A percentile compares a stretch with the other conserved stretches of the same genome.
These are phyloP conservation scores for Isoetes engelmannii DNA, from an alignment of 83 land plant species.

Conservation along the genomic window DNA sequence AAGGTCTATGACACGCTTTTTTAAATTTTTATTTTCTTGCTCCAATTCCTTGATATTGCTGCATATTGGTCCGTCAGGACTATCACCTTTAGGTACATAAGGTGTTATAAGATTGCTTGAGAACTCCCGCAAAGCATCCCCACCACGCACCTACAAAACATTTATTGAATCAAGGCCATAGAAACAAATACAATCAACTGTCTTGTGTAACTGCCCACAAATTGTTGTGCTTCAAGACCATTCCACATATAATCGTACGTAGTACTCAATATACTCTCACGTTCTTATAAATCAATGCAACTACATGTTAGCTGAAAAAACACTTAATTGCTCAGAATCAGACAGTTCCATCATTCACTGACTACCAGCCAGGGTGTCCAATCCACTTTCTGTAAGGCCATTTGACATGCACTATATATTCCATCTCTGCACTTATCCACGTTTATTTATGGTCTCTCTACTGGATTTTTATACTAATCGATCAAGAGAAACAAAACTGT, in stretches of 20 bases:
- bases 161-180: neutral
- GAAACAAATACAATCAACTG: neutral
- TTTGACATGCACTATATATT: too few relatives aligned
- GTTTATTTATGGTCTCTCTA: constrained; percentile 4
- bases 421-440: too few relatives aligned
- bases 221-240: neutral
- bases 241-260: neutral
- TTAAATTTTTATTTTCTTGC: constrained; percentile 34
- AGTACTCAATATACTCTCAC: neutral
- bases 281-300: too few relatives aligned
- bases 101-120: constrained; percentile 42
- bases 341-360: neutral
- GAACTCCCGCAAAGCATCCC: constrained; percentile 51
- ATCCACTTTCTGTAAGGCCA: neutral
- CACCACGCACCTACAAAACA: constrained; percentile 58
- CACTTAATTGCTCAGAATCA: neutral
- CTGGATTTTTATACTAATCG: too few relatives aligned
- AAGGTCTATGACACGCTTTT: constrained; percentile 38
- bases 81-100: constrained; percentile 30
- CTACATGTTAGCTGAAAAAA: neutral
- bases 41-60: constrained; percentile 46
- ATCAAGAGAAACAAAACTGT: neutral
- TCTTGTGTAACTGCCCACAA: neutral
- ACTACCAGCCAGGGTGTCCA: neutral
- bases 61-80: neutral